These are phyloP conservation scores for Blastobotrys petasosporus DNA, from an alignment of 1,139 yeast species.

Conservation along the genomic window DNA sequence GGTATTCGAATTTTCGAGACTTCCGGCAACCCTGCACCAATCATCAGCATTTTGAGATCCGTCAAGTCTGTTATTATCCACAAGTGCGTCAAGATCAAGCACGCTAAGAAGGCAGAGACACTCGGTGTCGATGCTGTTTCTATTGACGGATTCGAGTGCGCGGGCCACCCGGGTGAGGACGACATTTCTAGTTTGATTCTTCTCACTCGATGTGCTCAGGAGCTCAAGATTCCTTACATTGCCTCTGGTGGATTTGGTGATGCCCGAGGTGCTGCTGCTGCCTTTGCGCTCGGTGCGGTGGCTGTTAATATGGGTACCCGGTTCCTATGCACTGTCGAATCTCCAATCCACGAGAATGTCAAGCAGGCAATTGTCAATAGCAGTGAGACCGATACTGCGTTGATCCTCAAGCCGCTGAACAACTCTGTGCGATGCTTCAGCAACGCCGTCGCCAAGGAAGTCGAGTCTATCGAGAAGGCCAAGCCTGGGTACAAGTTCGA, in stretches of 20 bases:
- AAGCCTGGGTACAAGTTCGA: conserved; percentile 23
- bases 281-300: conserved; percentile 33
- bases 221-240: conserved; percentile 30
- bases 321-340: conserved; percentile 32
- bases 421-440: conserved; percentile 33
- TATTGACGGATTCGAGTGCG: conserved; percentile 36
- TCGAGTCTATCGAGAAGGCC: conserved; percentile 27
- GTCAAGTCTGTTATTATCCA: conserved; percentile 29
- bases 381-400: conserved; percentile 30
- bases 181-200: conserved; percentile 31
- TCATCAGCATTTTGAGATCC: conserved; percentile 21
- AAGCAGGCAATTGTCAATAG: conserved; percentile 32
- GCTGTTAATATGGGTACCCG: conserved; percentile 37
- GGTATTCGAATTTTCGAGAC: conserved; percentile 34
- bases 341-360: conserved; percentile 32
- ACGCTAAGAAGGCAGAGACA: conserved; percentile 32
- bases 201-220: conserved; percentile 29
- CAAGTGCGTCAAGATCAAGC: conserved; percentile 32
- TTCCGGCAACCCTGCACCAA: conserved; percentile 33
- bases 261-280: conserved; percentile 34
- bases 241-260: conserved; percentile 37
- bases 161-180: conserved; percentile 37
- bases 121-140: conserved; percentile 34
- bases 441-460: conserved; percentile 30
- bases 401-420: conserved; percentile 29